A percentile compares a stretch with the other conserved stretches of the same genome.
These are phyloP conservation scores for Aspergillus ellipticus DNA, from an alignment of 495 filamentous ascomycete species.

Conservation along the genomic window DNA sequence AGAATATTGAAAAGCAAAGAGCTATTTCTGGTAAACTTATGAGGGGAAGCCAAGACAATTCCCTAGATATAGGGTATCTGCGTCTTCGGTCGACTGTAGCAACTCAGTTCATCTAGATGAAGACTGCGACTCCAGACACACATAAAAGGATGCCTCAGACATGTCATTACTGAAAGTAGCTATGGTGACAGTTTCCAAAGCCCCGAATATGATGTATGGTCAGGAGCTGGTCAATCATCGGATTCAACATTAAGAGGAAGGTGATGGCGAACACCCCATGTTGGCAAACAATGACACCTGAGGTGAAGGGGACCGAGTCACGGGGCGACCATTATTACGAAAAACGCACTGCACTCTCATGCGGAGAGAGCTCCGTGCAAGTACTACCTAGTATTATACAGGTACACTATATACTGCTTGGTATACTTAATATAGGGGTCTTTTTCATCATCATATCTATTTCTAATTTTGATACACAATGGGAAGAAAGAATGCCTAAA, in stretches of 20 bases:
- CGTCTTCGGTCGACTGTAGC: constrained; percentile 4
- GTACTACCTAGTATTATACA: too few relatives aligned
- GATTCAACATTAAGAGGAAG: not conserved
- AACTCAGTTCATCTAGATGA: constrained; percentile 15
- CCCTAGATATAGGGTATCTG: not conserved
- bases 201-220: not conserved
- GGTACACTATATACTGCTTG: too few relatives aligned
- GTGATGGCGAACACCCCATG: not conserved
- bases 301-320: too few relatives aligned
- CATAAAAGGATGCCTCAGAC: constrained; percentile 2
- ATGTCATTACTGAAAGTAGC: constrained; percentile 18
- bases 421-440: too few relatives aligned
- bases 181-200: constrained; percentile 8
- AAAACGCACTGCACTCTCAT: too few relatives aligned
- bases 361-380: too few relatives aligned
- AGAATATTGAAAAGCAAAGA: not conserved
- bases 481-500: too few relatives aligned
- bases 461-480: too few relatives aligned
- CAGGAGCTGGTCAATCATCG: not conserved
- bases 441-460: too few relatives aligned
- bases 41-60: not conserved
- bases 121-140: constrained; percentile 6
- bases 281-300: too few relatives aligned
- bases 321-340: too few relatives aligned
- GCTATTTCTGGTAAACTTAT: not conserved